phyloP scores from a whole-genome alignment of 306 rosid genomes.

The Trichosanthes cucumerina region DNA sequence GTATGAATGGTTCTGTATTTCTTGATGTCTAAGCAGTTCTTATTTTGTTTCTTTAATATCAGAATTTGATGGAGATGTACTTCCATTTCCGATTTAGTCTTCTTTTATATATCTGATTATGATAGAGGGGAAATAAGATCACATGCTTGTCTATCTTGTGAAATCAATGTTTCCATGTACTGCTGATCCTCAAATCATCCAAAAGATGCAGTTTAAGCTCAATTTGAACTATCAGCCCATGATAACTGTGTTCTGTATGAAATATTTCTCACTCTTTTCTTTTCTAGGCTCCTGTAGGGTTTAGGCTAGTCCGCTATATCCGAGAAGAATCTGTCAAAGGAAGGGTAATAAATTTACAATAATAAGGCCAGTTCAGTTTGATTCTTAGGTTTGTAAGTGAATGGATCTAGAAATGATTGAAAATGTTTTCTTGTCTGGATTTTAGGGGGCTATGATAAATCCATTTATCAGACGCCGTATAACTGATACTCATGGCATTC shows the following conservation, averaged over 20 bases:
- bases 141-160: neutral
- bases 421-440: conserved; percentile 16
- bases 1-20: neutral
- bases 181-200: neutral
- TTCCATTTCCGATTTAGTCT: neutral
- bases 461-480: conserved; percentile 49
- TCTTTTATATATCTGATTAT: neutral
- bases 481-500: conserved; percentile 67
- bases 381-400: conserved; percentile 14
- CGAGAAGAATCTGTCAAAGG: conserved; percentile 60
- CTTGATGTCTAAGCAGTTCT: neutral
- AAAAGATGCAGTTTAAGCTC: neutral
- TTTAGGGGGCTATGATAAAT: conserved; percentile 43
- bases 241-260: conserved; percentile 2
- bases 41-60: neutral
- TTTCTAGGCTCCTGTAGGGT: conserved; percentile 71
- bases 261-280: conserved; percentile 11
- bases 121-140: neutral
- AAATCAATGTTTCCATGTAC: neutral
- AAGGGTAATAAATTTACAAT: conserved; percentile 40
- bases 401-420: conserved; percentile 5
- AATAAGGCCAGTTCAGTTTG: conserved; percentile 4
- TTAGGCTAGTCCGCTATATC: conserved; percentile 51
- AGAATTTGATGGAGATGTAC: neutral
- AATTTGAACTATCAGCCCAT: neutral